A percentile compares a stretch with the other conserved stretches of the same genome.
These are phyloP conservation scores for Chrysanthemum seticuspe DNA, from an alignment of 129 eudicot genomes.

Conservation along the genomic window DNA sequence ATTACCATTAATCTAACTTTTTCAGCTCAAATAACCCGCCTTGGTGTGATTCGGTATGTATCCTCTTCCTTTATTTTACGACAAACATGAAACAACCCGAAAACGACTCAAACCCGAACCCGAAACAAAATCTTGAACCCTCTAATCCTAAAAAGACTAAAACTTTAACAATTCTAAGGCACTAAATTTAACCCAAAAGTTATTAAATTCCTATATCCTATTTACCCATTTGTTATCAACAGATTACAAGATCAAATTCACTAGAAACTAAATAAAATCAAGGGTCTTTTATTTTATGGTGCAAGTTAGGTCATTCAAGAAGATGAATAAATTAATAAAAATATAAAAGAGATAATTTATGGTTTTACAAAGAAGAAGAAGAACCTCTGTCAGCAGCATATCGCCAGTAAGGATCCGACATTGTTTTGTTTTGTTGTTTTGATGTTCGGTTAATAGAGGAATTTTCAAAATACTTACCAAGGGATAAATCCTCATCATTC, in stretches of 20 bases:
- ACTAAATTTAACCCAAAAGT: not conserved
- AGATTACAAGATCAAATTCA: not conserved
- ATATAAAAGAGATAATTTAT: not conserved
- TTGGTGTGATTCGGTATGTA: too few relatives aligned
- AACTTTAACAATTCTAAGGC: not conserved
- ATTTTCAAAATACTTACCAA: too few relatives aligned
- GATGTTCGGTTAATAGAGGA: too few relatives aligned
- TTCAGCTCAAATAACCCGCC: too few relatives aligned
- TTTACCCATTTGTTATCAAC: not conserved
- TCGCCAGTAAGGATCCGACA: conserved; percentile 1
- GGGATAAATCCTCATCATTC: too few relatives aligned
- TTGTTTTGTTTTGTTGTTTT: not conserved
- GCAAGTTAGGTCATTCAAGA: not conserved
- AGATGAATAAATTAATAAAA: not conserved
- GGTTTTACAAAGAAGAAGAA: not conserved
- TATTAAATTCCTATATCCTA: not conserved
- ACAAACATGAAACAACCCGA: too few relatives aligned
- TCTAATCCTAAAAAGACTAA: not conserved
- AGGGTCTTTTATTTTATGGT: not conserved
- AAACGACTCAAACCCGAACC: not conserved
- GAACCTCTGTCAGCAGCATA: not conserved
- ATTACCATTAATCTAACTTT: too few relatives aligned
- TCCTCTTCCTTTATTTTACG: too few relatives aligned
- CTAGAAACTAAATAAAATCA: not conserved
- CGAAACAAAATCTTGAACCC: not conserved